These are phyloP conservation scores for Pisolithus albus DNA, from an alignment of 768 basidiomycete species.

Conservation along the genomic window DNA sequence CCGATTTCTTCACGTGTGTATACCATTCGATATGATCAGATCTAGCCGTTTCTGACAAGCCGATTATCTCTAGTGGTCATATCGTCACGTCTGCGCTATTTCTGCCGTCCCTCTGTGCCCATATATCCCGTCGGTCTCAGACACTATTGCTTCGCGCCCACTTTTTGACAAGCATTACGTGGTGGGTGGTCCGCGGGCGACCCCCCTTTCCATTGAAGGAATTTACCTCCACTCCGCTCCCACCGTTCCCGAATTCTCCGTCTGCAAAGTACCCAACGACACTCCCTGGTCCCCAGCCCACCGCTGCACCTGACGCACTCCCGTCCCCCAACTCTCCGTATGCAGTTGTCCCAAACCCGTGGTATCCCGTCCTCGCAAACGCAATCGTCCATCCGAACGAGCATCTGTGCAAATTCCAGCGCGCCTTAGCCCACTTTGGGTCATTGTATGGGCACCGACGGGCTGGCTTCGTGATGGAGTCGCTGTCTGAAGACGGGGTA, in stretches of 20 bases:
- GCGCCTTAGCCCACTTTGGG: conserved; percentile 43
- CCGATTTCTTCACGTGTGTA: conserved; percentile 62
- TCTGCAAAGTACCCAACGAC: conserved; percentile 20
- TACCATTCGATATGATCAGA: conserved; percentile 7
- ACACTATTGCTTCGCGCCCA: conserved; percentile 52
- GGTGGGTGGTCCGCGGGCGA: conserved; percentile 55
- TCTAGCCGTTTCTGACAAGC: conserved; percentile 2
- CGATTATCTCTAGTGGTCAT: conserved; percentile 43
- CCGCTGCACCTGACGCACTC: conserved; percentile 19
- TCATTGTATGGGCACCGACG: conserved; percentile 37
- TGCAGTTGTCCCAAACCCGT: conserved; percentile 44
- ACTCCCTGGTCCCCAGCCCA: conserved; percentile 15
- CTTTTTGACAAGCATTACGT: conserved; percentile 43
- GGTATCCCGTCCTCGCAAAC: conserved; percentile 50
- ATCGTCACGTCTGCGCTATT: conserved; percentile 64
- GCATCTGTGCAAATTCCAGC: conserved; percentile 43
- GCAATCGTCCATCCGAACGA: conserved; percentile 55
- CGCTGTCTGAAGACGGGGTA: conserved; percentile 17
- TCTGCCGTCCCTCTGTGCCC: conserved; percentile 43
- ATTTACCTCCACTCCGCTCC: conserved; percentile 37
- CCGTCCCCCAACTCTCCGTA: conserved; percentile 29
- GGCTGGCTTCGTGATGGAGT: conserved; percentile 27
- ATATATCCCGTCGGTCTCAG: conserved; percentile 52
- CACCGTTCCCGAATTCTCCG: conserved; percentile 12
- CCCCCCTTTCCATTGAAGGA: conserved; percentile 40